Evolutionary conservation across 495 filamentous ascomycete species (phyloP), one percentile per base, ranked within the genome.

Genomic region (Penicillium coffeae): DNA sequence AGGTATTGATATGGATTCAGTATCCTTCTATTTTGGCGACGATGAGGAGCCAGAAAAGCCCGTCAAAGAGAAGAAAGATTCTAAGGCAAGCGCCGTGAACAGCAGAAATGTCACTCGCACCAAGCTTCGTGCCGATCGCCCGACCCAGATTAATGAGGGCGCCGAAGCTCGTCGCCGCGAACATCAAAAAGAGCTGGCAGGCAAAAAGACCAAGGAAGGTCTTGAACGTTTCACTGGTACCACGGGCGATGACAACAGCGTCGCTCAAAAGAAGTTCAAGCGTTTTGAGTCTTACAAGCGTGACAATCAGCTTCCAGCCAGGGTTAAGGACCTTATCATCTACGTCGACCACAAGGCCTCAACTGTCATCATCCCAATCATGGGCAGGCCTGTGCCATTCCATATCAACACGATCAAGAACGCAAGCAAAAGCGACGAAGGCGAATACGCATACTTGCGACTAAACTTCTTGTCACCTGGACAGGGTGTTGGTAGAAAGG

Each of bases 361-460:
- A 42, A 96, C 92, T 9, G 78, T 99, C 33, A 83, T 97, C 39
- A 81, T 97, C 41, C 94, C 94, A 15, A 90, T 99, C 52, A 96
- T 97, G 88, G 94, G 94, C 40, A 80, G 94, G 19, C 94, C 94
- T 2, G 94, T 99, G 15, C 94, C 94, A 6, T 97, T 97, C 74
- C 94, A 99, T 63, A 96, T 97, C 65, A 92, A 96, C 62, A 96
- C 94, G 1, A 91, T 99, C 75, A 99, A 99, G 68, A 99, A 96
- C 57, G 89, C 86, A 10, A 92, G 89, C 75, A 94, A 92, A 71
- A 92, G 85, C 56, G 89, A 93, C 45, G 94, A 99, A 66, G 90
- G 89, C 15, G 90, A 96, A 52, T 96, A 85, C 66, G 86, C 91
- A 0, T 96, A 88, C 67, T 77, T 99, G 12, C 83, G 94, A 41